Evolutionary conservation across 768 basidiomycete species (phyloP), one percentile per base, ranked within the genome.

Genomic region (Hygrocybe punicea): DNA sequence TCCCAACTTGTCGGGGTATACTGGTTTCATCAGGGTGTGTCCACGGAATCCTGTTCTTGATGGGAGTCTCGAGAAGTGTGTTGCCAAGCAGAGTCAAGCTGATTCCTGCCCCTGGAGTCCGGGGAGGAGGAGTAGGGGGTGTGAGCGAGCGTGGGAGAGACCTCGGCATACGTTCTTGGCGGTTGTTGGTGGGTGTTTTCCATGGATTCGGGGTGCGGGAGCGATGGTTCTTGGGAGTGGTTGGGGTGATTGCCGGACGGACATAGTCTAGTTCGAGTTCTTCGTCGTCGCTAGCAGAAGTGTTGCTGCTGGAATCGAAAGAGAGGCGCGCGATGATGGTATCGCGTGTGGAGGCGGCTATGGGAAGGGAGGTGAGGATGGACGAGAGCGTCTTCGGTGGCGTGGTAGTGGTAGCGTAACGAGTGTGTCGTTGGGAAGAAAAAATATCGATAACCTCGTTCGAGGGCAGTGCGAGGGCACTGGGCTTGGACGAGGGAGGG

Each of bases 251-350:
- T 4, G 33, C 6, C 4, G 29, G 53, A 21, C 44, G 40, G 6
- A 56, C 55, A 29, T 56, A 25, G 19, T 47, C 55, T 11, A 56
- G 46, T 66, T 82, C 80, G 57, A 81, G 78, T 16, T 75, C 75
- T 51, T 71, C 70, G 37, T 69, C 70, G 51, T 73, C 70, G 47
- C 68, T 70, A 9, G 69, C 68, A 34, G 69, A 71, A 21, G 62
- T 58, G 40, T 65, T 65, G 9, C 72, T 70, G 25, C 69, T 67
- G 52, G 57, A 70, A 66, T 84, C 83, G 36, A 83, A 77, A 7
- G 83, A 84, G 39, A 84, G 69, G 13, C 83, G 74, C 6, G 80
- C 75, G 19, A 81, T 78, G 49, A 84, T 79, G 37, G 77, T 79
- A 59, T 84, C 81, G 34, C 81, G 73, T 2, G 78, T 81, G n/a